Evolutionary conservation across 2,329 filamentous ascomycete species (phyloP), one percentile per base, ranked within the genome.

Genomic region (Colletotrichum lentis): DNA sequence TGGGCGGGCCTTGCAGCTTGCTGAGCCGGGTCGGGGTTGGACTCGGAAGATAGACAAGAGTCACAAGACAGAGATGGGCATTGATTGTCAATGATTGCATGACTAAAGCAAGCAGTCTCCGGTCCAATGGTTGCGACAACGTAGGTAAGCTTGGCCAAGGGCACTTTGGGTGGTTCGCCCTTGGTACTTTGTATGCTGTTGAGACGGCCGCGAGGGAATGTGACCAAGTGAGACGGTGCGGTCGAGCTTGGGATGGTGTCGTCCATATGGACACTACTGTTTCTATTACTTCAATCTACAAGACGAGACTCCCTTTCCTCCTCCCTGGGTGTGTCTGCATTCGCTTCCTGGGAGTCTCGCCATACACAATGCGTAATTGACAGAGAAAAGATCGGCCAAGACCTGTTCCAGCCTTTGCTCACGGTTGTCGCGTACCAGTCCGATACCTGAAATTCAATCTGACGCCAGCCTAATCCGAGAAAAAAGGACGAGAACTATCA

Each of bases 241-340:
- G 22, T n/a, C 37, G 14, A 57, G 20, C 35, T 16, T 39, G 37
- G 22, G 35, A 49, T 14, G 62, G 20, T 20, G 60, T 41, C 53
- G 44, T 22, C 44, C 31, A 44, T 60, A 44, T 24, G 22, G 31
- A 31, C 27, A 55, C 60, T 55, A 24, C 20, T 35, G 31, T 35
- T 10, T 35, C 31, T 35, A 35, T 35, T 35, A 35, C 8, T 35
- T 35, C 8, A 35, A 35, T 35, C 31, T 53, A 52, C 56, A 61
- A 68, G 55, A 65, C 55, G 24, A 35, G 56, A 46, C 65, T 46
- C 65, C 62, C 65, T 68, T 55, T 68, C 47, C 50, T 60, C 55
- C 50, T 68, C 62, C 62, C 65, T 66, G 55, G 52, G 35, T 24
- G 24, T 0, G 8, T 20, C 54, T 58, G 41, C 35, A 31, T 24